A percentile compares a stretch with the other conserved stretches of the same genome.
These are phyloP conservation scores for Oryza brachyantha DNA, from an alignment of 176 grass and related monocot species.

Conservation along the genomic window DNA sequence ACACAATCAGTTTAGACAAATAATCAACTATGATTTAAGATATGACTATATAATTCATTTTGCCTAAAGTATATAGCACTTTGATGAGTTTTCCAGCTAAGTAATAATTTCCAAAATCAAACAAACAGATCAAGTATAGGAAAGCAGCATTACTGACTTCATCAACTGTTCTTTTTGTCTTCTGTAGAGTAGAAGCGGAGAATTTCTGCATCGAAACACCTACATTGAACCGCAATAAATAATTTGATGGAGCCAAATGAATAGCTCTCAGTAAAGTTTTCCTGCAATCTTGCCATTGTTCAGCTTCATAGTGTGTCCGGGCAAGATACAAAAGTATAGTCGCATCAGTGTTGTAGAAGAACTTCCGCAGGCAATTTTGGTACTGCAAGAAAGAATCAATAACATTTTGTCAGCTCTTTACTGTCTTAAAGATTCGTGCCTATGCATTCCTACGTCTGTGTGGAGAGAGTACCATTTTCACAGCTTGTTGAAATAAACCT, in stretches of 20 bases:
- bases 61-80: background rate
- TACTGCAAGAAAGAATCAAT: constrained; percentile 57
- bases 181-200: constrained; percentile 88
- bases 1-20: no score
- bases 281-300: constrained; percentile 98
- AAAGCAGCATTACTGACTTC: constrained; percentile 48
- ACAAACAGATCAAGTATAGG: background rate
- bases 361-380: constrained; percentile 86
- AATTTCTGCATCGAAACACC: constrained; percentile 99
- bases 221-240: constrained; percentile 80
- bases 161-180: constrained; percentile 84
- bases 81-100: background rate
- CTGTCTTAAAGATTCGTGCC: background rate
- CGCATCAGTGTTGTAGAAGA: constrained; percentile 89
- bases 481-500: constrained; percentile 85
- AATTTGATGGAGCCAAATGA: constrained; percentile 96
- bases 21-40: no score
- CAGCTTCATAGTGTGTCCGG: constrained; percentile 90
- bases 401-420: constrained; percentile 1
- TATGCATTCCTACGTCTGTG: background rate
- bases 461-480: constrained; percentile 65
- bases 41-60: background rate
- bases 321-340: constrained; percentile 86
- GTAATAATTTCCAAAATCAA: constrained; percentile 1
- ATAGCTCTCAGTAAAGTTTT: constrained; percentile 91